Percentiles rank a stretch among this genome's conserved stretches.
Evolutionary conservation across 495 filamentous ascomycete species (phyloP).

Genomic region (Aspergillus haitiensis): DNA sequence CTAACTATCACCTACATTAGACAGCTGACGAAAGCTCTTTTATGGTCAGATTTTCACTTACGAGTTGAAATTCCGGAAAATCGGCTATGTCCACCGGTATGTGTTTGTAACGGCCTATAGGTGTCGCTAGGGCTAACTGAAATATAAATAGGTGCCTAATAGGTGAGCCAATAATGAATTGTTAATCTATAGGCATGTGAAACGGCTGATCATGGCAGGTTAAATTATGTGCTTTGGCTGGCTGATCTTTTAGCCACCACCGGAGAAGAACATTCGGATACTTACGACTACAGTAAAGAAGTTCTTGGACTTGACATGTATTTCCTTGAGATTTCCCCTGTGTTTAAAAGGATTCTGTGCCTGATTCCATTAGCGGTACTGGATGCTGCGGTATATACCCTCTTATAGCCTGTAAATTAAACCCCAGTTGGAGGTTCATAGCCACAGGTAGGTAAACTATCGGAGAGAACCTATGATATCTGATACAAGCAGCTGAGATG

Average conservation of each 20-base stretch:
- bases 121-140: neutral
- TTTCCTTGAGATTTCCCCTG: neutral
- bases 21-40: conserved; percentile 77
- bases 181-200: too few relatives aligned
- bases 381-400: conserved; percentile 92
- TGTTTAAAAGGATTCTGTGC: neutral
- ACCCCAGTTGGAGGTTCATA: conserved; percentile 68
- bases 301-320: conserved; percentile 80
- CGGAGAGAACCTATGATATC: conserved; percentile 9
- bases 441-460: conserved; percentile 57
- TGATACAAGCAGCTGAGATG: conserved; percentile 10
- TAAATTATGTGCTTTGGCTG: conserved; percentile 91
- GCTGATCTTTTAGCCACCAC: conserved; percentile 82
- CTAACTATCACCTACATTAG: conserved; percentile 32
- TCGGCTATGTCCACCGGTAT: conserved; percentile 86
- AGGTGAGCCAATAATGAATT: conserved; percentile 35
- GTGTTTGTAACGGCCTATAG: conserved; percentile 17
- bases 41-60: conserved; percentile 74
- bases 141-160: conserved; percentile 61
- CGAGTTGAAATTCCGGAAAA: conserved; percentile 68
- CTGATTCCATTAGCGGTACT: conserved; percentile 58
- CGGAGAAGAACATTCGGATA: conserved; percentile 48
- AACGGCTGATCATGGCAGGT: conserved; percentile 35
- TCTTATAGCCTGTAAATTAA: conserved; percentile 69
- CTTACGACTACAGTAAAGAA: conserved; percentile 55